Conservation (phyloP, 495 filamentous ascomycete genomes). For the Daldinia bambusicola region DNA sequence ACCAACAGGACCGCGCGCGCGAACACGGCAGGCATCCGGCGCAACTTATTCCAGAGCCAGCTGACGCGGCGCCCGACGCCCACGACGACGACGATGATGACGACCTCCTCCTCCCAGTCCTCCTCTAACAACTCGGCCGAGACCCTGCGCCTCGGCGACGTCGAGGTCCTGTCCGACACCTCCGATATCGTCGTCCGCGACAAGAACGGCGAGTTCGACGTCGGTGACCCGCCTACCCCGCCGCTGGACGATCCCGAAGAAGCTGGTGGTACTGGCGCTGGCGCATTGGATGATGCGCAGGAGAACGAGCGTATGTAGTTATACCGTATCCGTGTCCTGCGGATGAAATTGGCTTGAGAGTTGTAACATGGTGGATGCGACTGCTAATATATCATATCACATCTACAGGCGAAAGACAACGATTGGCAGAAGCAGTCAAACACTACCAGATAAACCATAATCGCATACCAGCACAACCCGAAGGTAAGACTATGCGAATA, state of each 20-base stretch:
- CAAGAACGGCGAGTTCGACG: conserved; percentile 76
- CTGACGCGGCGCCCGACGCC: conserved; percentile 74
- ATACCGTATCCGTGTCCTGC: too few species aligned
- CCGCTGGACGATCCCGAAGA: conserved; percentile 66
- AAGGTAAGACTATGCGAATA: conserved; percentile 62
- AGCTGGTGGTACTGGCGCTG: conserved; percentile 3
- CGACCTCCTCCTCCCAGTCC: conserved; percentile 25
- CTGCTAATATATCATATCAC: not conserved
- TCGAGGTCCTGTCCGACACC: conserved; percentile 57
- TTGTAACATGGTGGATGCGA: not conserved
- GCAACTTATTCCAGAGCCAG: conserved; percentile 79
- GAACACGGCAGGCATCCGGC: conserved; percentile 60
- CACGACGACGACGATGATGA: conserved; percentile 37
- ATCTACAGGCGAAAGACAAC: conserved; percentile 56
- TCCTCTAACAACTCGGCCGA: conserved; percentile 45
- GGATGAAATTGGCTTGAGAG: too few species aligned
- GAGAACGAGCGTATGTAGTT: conserved; percentile 55
- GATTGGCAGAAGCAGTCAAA: conserved; percentile 64
- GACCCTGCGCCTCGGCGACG: conserved; percentile 47
- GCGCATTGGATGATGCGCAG: conserved; percentile 55
- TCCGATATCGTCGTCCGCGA: conserved; percentile 81
- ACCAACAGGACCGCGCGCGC: conserved; percentile 36
- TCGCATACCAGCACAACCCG: conserved; percentile 70
- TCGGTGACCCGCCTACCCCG: conserved; percentile 71
- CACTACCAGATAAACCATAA: conserved; percentile 70